These are phyloP conservation scores for Triangularia verruculosa DNA, from an alignment of 2,329 filamentous ascomycete species.

Conservation along the genomic window DNA sequence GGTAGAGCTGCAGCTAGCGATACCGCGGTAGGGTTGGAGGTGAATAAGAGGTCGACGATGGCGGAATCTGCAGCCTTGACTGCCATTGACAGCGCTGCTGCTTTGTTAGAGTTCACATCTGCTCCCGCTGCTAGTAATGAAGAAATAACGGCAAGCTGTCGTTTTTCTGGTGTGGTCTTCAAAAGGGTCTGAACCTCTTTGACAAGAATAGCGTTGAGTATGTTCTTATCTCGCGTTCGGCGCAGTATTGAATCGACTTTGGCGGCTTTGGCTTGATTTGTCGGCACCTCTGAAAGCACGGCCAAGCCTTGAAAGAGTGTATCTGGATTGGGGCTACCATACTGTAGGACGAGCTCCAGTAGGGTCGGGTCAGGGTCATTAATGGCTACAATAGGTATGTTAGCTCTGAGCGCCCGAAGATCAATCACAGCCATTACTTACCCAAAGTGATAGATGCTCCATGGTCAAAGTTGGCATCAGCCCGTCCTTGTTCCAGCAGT, in stretches of 20 bases:
- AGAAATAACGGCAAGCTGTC: constrained; percentile 44
- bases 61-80: constrained; percentile 45
- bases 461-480: constrained; percentile 50
- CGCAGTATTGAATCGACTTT: constrained; percentile 50
- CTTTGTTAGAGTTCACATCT: constrained; percentile 53
- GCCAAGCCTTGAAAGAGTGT: constrained; percentile 45
- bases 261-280: constrained; percentile 44
- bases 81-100: constrained; percentile 49
- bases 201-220: constrained; percentile 45
- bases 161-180: constrained; percentile 36
- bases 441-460: constrained; percentile 43
- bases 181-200: constrained; percentile 50
- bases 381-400: constrained; percentile 34
- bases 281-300: constrained; percentile 42
- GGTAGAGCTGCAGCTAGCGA: constrained; percentile 51
- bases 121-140: constrained; percentile 50
- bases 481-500: constrained; percentile 50
- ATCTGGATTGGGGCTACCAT: constrained; percentile 44
- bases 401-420: constrained; percentile 8
- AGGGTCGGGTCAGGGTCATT: constrained; percentile 46
- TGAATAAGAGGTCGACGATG: constrained; percentile 50
- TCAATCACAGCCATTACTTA: constrained; percentile 20
- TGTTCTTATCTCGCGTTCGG: constrained; percentile 41
- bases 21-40: constrained; percentile 37
- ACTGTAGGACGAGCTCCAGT: constrained; percentile 45